Conservation (phyloP, 306 rosid genomes). For the Bauhinia variegata region DNA sequence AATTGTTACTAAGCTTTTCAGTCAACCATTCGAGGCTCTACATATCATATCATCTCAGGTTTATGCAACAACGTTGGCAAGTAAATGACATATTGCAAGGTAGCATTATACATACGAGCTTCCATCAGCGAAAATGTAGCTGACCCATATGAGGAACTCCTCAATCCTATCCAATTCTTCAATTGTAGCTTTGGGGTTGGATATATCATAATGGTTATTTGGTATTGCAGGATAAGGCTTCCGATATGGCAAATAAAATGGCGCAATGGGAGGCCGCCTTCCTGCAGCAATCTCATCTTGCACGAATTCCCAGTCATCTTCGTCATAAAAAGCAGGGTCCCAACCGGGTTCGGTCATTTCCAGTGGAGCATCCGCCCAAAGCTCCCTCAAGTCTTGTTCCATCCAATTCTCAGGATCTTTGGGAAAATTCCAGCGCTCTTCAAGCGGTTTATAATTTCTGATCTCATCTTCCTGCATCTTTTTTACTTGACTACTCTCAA, state of each 20-base stretch:
- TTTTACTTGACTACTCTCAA: constrained; percentile 8
- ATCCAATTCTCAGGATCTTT: constrained; percentile 71
- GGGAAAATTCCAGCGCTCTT: constrained; percentile 66
- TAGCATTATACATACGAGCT: constrained; percentile 65
- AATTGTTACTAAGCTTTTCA: background rate
- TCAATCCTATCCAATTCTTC: constrained; percentile 95
- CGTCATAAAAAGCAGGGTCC: constrained; percentile 39
- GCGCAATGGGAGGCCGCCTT: constrained; percentile 65
- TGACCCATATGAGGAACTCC: constrained; percentile 90
- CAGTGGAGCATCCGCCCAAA: constrained; percentile 70
- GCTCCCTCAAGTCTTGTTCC: constrained; percentile 76
- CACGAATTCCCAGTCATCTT: constrained; percentile 65
- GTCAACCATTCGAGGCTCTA: background rate
- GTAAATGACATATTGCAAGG: background rate
- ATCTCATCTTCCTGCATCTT: constrained; percentile 38
- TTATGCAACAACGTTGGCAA: background rate
- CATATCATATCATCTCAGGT: background rate
- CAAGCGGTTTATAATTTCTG: background rate
- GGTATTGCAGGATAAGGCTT: constrained; percentile 68
- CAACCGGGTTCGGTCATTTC: constrained; percentile 62
- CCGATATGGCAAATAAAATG: constrained; percentile 78
- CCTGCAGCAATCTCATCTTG: constrained; percentile 50
- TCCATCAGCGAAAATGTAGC: constrained; percentile 84
- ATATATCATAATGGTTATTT: constrained; percentile 51
- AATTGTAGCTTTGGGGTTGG: constrained; percentile 58